These are phyloP conservation scores for Hypoxylon sp. DNA, from an alignment of 2,329 filamentous ascomycete genomes.

Conservation along the genomic window DNA sequence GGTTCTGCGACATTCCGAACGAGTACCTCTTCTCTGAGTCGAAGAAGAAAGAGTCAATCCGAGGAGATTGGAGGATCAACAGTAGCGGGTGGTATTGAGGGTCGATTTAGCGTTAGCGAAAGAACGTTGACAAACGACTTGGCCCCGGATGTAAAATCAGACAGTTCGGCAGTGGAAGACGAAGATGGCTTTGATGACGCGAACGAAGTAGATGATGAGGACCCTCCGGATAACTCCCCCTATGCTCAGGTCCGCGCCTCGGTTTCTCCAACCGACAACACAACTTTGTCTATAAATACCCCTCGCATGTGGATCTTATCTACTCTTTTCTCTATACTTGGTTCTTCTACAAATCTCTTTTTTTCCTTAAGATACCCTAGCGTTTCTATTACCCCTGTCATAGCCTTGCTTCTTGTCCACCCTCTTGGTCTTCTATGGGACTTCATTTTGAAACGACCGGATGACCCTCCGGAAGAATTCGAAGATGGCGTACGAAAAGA, in stretches of 20 bases:
- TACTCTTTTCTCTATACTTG: slow-evolving; percentile 80
- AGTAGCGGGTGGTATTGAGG: slow-evolving; percentile 62
- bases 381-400: slow-evolving; percentile 88
- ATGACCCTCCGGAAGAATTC: slow-evolving; percentile 64
- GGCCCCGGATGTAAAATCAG: slow-evolving; percentile 53
- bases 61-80: slow-evolving; percentile 61
- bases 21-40: slow-evolving; percentile 43
- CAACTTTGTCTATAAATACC: slow-evolving; percentile 81
- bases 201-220: slow-evolving; percentile 51
- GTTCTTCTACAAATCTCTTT: slow-evolving; percentile 85
- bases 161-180: slow-evolving; percentile 38
- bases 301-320: slow-evolving; percentile 87
- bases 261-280: slow-evolving; percentile 78
- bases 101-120: slow-evolving; percentile 62
- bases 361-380: slow-evolving; percentile 91
- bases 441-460: slow-evolving; percentile 67
- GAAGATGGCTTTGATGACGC: slow-evolving; percentile 51
- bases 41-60: slow-evolving; percentile 49
- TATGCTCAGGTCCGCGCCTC: slow-evolving; percentile 84
- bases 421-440: slow-evolving; percentile 86
- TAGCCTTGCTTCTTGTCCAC: slow-evolving; percentile 84
- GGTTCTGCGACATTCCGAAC: slow-evolving; percentile 37
- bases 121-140: slow-evolving; percentile 56
- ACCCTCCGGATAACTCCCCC: slow-evolving; percentile 74
- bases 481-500: slow-evolving; percentile 58